phyloP scores from a whole-genome alignment of 805 yeast genomes.

The Yarrowia hollandica region DNA sequence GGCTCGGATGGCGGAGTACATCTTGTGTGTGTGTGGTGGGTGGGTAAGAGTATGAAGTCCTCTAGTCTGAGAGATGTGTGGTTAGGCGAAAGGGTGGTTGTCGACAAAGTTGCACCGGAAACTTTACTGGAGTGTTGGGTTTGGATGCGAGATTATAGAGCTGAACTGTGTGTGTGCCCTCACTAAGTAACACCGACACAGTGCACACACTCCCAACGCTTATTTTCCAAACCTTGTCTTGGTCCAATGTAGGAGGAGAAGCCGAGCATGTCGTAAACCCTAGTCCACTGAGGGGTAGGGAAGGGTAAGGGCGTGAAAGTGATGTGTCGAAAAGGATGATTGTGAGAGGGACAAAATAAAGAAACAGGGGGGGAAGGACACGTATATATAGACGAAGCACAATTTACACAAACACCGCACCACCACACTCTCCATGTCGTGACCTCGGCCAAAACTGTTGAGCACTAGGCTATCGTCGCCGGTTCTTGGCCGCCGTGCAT shows the following conservation, averaged over 20 bases:
- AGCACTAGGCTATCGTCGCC: not conserved
- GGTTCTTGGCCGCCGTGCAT: slow-evolving; percentile 21
- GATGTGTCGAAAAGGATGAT: too few species aligned
- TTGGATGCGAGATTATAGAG: slow-evolving; percentile 18
- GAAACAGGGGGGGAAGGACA: too few species aligned
- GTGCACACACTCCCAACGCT: slow-evolving; percentile 29
- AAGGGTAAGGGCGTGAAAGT: too few species aligned
- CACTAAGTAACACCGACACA: too few species aligned
- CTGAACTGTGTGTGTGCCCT: too few species aligned
- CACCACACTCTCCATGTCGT: too few species aligned
- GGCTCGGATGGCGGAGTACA: slow-evolving; percentile 29
- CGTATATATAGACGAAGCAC: too few species aligned
- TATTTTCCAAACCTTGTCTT: slow-evolving; percentile 1
- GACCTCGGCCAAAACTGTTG: too few species aligned
- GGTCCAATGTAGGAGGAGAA: slow-evolving; percentile 29
- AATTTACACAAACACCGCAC: not conserved
- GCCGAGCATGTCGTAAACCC: slow-evolving; percentile 28
- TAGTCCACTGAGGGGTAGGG: slow-evolving; percentile 25
- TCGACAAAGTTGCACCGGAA: slow-evolving; percentile 6
- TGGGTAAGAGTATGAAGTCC: not conserved
- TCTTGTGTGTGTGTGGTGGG: slow-evolving; percentile 1
- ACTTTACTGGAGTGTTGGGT: not conserved
- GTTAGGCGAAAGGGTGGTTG: not conserved
- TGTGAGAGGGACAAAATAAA: too few species aligned
- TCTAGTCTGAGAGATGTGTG: too few species aligned